Evolutionary conservation across 2,329 filamentous ascomycete genomes (phyloP).

Genomic region (Phaeophleospora eucalypticola): DNA sequence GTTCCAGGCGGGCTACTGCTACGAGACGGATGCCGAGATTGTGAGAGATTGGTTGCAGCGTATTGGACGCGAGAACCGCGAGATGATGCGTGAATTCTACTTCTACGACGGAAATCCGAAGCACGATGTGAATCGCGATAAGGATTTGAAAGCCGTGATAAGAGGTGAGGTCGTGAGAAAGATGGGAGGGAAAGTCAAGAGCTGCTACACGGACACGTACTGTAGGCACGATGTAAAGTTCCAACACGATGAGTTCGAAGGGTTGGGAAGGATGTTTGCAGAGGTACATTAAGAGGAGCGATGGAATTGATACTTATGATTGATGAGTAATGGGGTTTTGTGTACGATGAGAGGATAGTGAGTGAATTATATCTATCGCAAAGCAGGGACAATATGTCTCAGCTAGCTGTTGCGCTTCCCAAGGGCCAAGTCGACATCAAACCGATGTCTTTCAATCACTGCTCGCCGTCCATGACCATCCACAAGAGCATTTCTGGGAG

Average conservation of each 20-base stretch:
- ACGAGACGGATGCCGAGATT: constrained; percentile 13
- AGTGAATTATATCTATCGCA: too few species aligned
- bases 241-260: constrained; percentile 10
- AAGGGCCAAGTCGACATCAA: too few species aligned
- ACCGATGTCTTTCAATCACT: too few species aligned
- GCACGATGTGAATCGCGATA: constrained; percentile 13
- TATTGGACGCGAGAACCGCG: constrained; percentile 17
- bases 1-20: constrained; percentile 24
- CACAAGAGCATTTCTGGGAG: too few species aligned
- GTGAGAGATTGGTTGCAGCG: constrained; percentile 15
- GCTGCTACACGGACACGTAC: constrained; percentile 7
- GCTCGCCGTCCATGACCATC: too few species aligned
- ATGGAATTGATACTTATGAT: too few species aligned
- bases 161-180: constrained; percentile 9
- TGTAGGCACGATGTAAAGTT: constrained; percentile 17
- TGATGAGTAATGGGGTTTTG: too few species aligned
- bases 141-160: constrained; percentile 15
- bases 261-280: constrained; percentile 11
- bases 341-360: too few species aligned
- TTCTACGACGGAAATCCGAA: constrained; percentile 16
- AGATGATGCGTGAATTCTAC: constrained; percentile 12
- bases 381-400: too few species aligned
- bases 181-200: constrained; percentile 13
- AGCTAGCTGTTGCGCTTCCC: too few species aligned
- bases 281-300: constrained; percentile 2